Base-by-base conservation (phyloP, 2,329 filamentous ascomycete genomes). In the Phialocephala subalpina region DNA sequence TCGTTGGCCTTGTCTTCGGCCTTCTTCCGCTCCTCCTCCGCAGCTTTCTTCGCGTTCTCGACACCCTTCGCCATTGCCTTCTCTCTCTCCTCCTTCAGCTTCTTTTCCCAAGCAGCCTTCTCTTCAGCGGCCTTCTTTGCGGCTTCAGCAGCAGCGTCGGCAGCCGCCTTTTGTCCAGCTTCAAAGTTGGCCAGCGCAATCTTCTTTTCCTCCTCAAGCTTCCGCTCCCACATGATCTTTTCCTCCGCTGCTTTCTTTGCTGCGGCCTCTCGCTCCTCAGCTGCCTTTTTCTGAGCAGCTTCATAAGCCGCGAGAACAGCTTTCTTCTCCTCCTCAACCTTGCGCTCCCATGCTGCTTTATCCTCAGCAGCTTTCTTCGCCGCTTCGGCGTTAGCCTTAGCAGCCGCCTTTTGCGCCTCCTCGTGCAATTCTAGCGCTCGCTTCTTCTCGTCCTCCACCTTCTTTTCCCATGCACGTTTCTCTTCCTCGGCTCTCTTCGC, bases 391-490 rank as follows among this genome's bases (percentile, higher is more conserved):
- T 53, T 47, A 12, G 58, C 70, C 49, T 67, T 64, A 3, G 68
- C 68, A 8, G 67, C 69, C 56, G 60, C 68, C 57, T 68, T 73
- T 22, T 67, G 64, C 27, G 69, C 66, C 7, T 63, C 67, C 27
- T 68, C 67, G 36, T 61, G 64, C 22, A 49, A 55, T 59, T 83
- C 84, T 29, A 83, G 75, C 0, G 81, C 81, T 25, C 38, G 45
- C 49, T 83, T 81, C 76, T 83, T 79, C 77, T 27, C 81, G 76
- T 68, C 86, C 81, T 18, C 83, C 78, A 67, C 61, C 80, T 66
- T 71, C 58, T 56, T 64, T 45, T 70, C 80, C 70, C 79, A 80
- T 8, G 81, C 79, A 6, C 80, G 80, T 18, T 81, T 82, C 61
- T 82, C 83, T 65, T 78, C 80, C 65, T 77, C 80, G 36, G 81